Base-by-base conservation (phyloP, 2,329 filamentous ascomycete species). In the Zymoseptoria brevis region DNA sequence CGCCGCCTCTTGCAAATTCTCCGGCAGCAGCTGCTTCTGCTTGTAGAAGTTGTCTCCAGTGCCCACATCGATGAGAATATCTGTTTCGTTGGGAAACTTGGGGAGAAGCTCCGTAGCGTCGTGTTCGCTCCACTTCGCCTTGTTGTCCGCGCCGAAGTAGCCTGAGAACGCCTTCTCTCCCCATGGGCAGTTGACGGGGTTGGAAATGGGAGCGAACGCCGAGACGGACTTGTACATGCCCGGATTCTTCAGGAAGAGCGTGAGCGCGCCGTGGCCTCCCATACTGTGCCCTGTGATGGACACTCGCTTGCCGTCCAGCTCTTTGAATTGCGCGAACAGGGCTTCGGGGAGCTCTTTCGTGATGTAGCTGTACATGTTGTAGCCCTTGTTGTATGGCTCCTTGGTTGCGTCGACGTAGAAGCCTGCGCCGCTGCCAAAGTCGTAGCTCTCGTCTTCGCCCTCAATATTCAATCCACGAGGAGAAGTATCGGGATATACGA, bases 1-100 rank as follows among this genome's bases (percentile, higher is more conserved):
- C 60, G 87, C 90, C 11, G 89, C 92, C 69, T 85, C 82, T 65
- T 88, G 84, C 56, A 99, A 85, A 75, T 97, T 97, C 81, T 99
- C 94, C 0, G 93, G 94, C 50, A 97, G 82, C 58, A 99, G 81
- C 76, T 99, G 94, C 53, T 85, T 84, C 74, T 95, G 86, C 79
- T 96, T 93, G 79, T 97, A 97, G 75, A 97, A 99, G 76, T 93
- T 90, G 79, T 99, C 94, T 22, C 85, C 90, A 3, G 91, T 96
- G 50, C 94, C 94, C 60, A 96, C 90, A 72, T 99, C 93, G 68
- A 99, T 89, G 57, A 97, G 77, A 22, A 88, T 84, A 72, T 90
- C 87, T 54, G 96, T 77, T 4, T 84, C 82, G 58, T 81, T 81
- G 72, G 87, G 86, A 84, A 86, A 94, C 58, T 81, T 79, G 79